Conservation (phyloP, 768 basidiomycete species). For the Termitomyces bulborhizus region DNA sequence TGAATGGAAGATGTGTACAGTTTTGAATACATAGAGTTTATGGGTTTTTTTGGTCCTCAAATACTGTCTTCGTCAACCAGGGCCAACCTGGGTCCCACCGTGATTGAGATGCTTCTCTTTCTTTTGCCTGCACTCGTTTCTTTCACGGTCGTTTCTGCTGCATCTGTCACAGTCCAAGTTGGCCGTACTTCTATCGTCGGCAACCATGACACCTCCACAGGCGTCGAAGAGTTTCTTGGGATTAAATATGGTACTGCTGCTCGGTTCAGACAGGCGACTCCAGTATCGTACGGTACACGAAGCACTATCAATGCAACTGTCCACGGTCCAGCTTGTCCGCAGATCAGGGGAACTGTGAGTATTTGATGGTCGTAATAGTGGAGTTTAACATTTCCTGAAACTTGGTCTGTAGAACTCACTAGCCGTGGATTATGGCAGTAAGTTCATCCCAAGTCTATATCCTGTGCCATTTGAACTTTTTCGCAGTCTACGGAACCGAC, state of each 20-base stretch:
- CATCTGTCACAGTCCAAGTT: slow-evolving; percentile 10
- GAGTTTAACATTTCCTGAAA: not conserved
- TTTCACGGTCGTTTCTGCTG: slow-evolving; percentile 8
- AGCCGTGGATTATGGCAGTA: slow-evolving; percentile 15
- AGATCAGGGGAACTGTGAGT: slow-evolving; percentile 15
- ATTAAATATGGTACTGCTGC: slow-evolving; percentile 13
- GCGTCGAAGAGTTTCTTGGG: slow-evolving; percentile 16
- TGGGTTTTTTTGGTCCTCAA: not conserved
- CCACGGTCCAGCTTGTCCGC: slow-evolving; percentile 12
- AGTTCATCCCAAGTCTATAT: not conserved
- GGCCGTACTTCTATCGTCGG: slow-evolving; percentile 9
- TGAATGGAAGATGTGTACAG: not conserved
- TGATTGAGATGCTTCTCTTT: slow-evolving; percentile 8
- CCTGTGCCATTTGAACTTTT: not conserved
- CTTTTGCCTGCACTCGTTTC: slow-evolving; percentile 4
- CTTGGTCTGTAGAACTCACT: slow-evolving; percentile 11
- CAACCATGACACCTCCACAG: slow-evolving; percentile 12
- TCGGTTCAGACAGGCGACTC: slow-evolving; percentile 13
- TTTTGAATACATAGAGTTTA: too few species aligned
- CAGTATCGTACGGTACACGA: slow-evolving; percentile 5
- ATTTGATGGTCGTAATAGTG: not conserved
- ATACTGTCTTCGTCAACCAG: not conserved
- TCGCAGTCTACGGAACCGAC: slow-evolving; percentile 13
- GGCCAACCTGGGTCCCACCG: not conserved
- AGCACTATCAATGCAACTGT: slow-evolving; percentile 7